These are phyloP conservation scores for Tricholoma bakamatsutake DNA, from an alignment of 768 basidiomycete species.

Conservation along the genomic window DNA sequence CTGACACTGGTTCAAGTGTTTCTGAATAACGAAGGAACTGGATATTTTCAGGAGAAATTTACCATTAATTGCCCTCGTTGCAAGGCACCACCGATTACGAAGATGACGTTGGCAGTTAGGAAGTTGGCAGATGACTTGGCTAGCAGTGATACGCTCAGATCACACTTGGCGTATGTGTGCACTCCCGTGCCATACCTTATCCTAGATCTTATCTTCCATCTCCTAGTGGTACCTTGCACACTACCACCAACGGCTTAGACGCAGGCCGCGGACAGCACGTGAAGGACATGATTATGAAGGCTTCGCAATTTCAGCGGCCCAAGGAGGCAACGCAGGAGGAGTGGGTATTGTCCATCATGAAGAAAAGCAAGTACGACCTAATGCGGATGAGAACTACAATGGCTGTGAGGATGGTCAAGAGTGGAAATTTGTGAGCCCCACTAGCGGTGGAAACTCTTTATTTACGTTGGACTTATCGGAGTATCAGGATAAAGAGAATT, in stretches of 20 bases:
- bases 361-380: background rate
- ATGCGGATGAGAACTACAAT: background rate
- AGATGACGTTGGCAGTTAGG: slow-evolving; percentile 1
- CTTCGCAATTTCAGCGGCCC: background rate
- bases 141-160: background rate
- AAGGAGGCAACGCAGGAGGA: background rate
- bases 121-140: slow-evolving; percentile 10
- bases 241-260: background rate
- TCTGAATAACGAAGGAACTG: background rate
- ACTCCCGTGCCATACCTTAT: background rate
- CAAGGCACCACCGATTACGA: slow-evolving; percentile 1
- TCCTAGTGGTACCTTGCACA: background rate
- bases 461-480: background rate
- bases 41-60: slow-evolving; percentile 12
- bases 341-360: background rate
- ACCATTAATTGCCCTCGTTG: background rate
- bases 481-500: slow-evolving; percentile 28
- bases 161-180: slow-evolving; percentile 7
- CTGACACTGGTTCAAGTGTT: background rate
- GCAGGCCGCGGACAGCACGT: background rate
- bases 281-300: slow-evolving; percentile 1
- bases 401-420: background rate
- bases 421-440: slow-evolving; percentile 16
- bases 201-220: background rate
- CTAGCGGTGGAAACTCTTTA: background rate